Evolutionary conservation across 768 basidiomycete species (phyloP), one percentile per base, ranked within the genome.

Genomic region (Agaricus sinodeliciosus): DNA sequence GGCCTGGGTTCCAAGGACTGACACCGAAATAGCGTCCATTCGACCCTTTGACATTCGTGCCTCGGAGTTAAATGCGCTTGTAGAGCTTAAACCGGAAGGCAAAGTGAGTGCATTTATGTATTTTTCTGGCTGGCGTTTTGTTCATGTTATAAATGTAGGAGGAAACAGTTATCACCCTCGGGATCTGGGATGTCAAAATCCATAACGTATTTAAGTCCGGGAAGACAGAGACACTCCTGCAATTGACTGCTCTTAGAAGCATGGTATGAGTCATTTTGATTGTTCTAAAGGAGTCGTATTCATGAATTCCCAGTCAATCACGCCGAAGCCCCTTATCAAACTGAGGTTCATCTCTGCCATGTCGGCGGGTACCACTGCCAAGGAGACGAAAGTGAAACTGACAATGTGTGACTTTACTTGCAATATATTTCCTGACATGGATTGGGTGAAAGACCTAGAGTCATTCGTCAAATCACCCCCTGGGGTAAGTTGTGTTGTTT

Each of bases 401-500:
- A 76, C 78, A 8, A 60, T 90, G 13, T 78, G 72, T 54, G 84
- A 83, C 16, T 79, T 89, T 55, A 87, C 82, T 0, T 78, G 77
- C 57, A 79, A 77, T 52, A 57, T 85, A 3, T 75, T 75, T 22
- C 77, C 89, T 4, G 81, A 93, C 59, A 57, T 85, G 35, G 60
- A 65, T 3, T 90, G 86, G 80, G 64, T 80, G 8, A 60, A 69
- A 4, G 87, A 92, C 56, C 58, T 98, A 2, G 67, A 64, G 2
- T 47, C 54, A 0, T 94, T 93, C 61, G 70, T 73, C 15, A 91
- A 90, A 65, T 81, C 92, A 25, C 96, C 96, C 3, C 87, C 90
- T 43, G 94, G 90, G 18, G 95, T 94, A 67, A 56, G 87, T 75
- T n/a, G 9, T 22, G 48, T 28, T 25, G 37, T 18, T 36, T 42